Conservation (phyloP, 192 early-diverging fungal genomes). For the Gryganskiella cystojenkinii region DNA sequence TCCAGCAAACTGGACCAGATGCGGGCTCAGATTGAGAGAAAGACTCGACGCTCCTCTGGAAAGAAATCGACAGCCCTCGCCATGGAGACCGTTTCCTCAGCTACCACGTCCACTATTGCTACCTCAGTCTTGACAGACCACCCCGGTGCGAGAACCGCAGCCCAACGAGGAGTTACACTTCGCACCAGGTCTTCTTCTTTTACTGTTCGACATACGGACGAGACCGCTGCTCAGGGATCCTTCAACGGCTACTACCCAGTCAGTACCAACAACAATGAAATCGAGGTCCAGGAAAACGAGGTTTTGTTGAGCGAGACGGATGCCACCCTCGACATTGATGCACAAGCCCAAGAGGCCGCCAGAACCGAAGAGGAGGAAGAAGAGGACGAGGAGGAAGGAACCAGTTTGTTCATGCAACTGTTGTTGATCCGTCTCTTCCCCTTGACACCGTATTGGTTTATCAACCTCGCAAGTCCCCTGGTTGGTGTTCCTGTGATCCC, state of each 20-base stretch:
- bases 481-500: constrained; percentile 57
- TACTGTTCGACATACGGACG: constrained; percentile 14
- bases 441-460: constrained; percentile 68
- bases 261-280: constrained; percentile 14
- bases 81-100: constrained; percentile 12
- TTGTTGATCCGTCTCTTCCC: constrained; percentile 64
- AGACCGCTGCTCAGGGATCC: not conserved
- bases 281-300: constrained; percentile 33
- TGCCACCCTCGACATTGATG: not conserved
- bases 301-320: constrained; percentile 15
- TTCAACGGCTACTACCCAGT: constrained; percentile 7
- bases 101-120: constrained; percentile 22
- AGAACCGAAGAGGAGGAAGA: constrained; percentile 16
- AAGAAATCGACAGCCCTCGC: not conserved
- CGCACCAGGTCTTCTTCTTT: constrained; percentile 38
- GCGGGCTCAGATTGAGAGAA: constrained; percentile 47
- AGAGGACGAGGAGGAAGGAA: constrained; percentile 38
- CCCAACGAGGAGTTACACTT: constrained; percentile 12
- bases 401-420: constrained; percentile 61
- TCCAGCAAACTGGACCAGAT: constrained; percentile 44
- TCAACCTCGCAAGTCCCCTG: constrained; percentile 62
- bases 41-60: constrained; percentile 20
- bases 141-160: not conserved
- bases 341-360: not conserved
- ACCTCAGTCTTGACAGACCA: not conserved